Evolutionary conservation across 169 alveolate species (phyloP), one percentile per base, ranked within the genome.

Genomic region (Plasmodium gonderi): DNA sequence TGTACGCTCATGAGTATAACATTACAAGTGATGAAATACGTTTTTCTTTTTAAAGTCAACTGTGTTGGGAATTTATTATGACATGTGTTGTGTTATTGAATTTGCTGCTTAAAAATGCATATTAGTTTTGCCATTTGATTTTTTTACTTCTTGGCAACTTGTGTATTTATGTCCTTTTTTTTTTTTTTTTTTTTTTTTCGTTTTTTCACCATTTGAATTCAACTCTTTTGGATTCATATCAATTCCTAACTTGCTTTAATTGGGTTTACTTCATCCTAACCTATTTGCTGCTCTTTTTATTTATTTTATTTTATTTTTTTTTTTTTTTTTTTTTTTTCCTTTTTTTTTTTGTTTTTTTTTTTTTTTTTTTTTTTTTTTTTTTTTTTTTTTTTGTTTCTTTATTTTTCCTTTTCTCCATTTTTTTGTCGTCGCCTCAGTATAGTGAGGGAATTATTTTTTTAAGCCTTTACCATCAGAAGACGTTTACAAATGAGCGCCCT

Each of bases 381-480:
- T 54, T n/a, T n/a, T n/a, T 33, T 83, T 83, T 44, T 47, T 42
- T 40, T 8, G 20, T 74, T n/a, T 74, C 68, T 36, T 72, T 85
- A 40, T 20, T 36, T 74, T 51, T 72, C 40, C 36, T 85, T 69
- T n/a, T 1, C 11, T 20, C 23, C 12, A 69, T 1, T 69, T 12
- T 20, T 42, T 69, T 42, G 31, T n/a, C n/a, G 33, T 33, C n/a
- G 44, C 79, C 79, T 69, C n/a, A n/a, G 14, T 12, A 33, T 23
- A 9, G 49, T 1, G 23, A 0, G 11, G 8, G 44, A 11, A 31
- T 17, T 36, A 23, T 20, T 23, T 33, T 69, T 69, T 69, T 69
- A 69, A 33, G 51, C 54, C 44, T 3, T n/a, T 26, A 31, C 49
- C 31, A 14, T n/a, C 33, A 6, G 72, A 60, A 60, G 72, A 60